Evolutionary conservation across 2,329 filamentous ascomycete species (phyloP).

Genomic region (Monilinia fructicola): DNA sequence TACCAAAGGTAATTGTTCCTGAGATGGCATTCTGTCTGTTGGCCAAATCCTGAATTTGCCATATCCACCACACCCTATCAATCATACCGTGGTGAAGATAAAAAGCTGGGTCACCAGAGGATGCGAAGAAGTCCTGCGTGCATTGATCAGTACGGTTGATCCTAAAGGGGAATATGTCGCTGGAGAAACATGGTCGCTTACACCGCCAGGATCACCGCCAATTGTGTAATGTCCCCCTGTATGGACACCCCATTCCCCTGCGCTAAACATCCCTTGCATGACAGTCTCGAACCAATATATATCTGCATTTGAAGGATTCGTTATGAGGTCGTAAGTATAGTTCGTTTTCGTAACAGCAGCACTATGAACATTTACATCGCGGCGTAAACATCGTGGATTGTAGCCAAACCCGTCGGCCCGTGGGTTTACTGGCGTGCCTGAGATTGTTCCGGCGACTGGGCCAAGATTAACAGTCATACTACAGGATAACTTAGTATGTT

Average conservation of each 20-base stretch:
- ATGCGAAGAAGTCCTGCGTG: slow-evolving; percentile 44
- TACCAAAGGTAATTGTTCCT: slow-evolving; percentile 44
- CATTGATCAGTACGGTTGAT: neutral
- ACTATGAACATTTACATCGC: slow-evolving; percentile 44
- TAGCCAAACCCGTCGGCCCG: slow-evolving; percentile 40
- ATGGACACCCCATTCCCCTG: slow-evolving; percentile 43
- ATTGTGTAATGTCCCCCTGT: slow-evolving; percentile 45
- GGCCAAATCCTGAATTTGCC: slow-evolving; percentile 47
- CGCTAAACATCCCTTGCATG: slow-evolving; percentile 45
- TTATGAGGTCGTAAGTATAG: slow-evolving; percentile 44
- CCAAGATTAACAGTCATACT: slow-evolving; percentile 46
- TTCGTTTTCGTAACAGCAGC: slow-evolving; percentile 44
- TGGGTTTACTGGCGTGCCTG: slow-evolving; percentile 39
- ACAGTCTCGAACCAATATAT: slow-evolving; percentile 47
- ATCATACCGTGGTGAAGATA: slow-evolving; percentile 49
- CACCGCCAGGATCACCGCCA: slow-evolving; percentile 47
- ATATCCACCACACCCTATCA: slow-evolving; percentile 49
- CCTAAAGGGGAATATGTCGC: neutral
- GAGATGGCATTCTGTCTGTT: slow-evolving; percentile 36
- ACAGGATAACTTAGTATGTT: neutral
- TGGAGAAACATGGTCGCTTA: slow-evolving; percentile 29
- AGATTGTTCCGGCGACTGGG: slow-evolving; percentile 45
- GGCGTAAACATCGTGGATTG: slow-evolving; percentile 47
- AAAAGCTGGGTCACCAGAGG: slow-evolving; percentile 47
- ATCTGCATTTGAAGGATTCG: slow-evolving; percentile 36